Evolutionary conservation across 768 basidiomycete species (phyloP).

Genomic region (Mycena kentingensis): DNA sequence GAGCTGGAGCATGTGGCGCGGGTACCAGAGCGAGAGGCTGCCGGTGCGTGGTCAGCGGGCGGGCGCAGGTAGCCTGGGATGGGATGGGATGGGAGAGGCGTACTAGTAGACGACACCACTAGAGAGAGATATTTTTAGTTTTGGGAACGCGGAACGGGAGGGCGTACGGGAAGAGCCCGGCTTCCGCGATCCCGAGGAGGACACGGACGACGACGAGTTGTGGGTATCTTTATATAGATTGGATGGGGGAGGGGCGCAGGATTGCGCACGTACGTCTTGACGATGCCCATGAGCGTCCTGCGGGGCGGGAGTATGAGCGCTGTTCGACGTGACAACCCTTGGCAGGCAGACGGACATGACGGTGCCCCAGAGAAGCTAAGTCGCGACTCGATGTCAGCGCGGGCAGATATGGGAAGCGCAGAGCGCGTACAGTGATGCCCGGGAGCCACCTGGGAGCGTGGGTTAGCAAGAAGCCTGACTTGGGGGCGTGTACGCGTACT

Average conservation of each 20-base stretch:
- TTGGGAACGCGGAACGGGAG: not conserved
- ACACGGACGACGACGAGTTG: constrained; percentile 61
- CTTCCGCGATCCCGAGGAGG: constrained; percentile 67
- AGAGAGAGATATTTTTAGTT: not conserved
- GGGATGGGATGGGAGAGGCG: constrained; percentile 24
- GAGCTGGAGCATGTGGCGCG: constrained; percentile 58
- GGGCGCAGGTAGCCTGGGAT: no score
- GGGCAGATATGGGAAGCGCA: not conserved
- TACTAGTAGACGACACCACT: constrained; percentile 72
- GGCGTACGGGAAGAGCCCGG: constrained; percentile 60
- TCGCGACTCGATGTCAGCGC: not conserved
- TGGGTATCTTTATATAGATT: constrained; percentile 46
- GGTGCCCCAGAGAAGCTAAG: constrained; percentile 62
- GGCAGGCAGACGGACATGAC: constrained; percentile 55
- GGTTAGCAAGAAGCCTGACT: not conserved
- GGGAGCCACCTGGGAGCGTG: constrained; percentile 59
- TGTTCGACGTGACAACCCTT: not conserved
- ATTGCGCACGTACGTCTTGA: constrained; percentile 50
- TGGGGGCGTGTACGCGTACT: constrained; percentile 33
- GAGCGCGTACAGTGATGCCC: constrained; percentile 53
- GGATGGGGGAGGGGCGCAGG: not conserved
- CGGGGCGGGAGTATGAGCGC: not conserved
- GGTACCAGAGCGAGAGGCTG: constrained; percentile 73
- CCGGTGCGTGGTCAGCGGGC: no score
- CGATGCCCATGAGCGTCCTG: constrained; percentile 68